Conservation (phyloP, 148 eudicot genomes). For the Arctostaphylos glauca region DNA sequence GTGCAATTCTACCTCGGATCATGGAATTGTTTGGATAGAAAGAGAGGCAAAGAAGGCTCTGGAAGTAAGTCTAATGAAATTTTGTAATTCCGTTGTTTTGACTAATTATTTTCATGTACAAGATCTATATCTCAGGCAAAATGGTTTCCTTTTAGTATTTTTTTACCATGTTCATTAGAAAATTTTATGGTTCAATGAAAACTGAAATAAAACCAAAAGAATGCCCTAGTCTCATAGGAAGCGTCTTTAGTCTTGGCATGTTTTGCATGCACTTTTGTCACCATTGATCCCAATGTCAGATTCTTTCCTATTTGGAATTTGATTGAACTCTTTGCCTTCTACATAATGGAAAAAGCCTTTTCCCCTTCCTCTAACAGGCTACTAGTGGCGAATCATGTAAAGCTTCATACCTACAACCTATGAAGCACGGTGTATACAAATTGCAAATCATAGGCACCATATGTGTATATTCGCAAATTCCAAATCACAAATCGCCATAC, state of each 20-base stretch:
- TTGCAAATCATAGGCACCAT: no score
- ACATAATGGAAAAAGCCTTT: not conserved
- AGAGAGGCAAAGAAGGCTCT: conserved; percentile 52
- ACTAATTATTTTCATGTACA: not conserved
- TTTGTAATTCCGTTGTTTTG: not conserved
- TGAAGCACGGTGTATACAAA: not conserved
- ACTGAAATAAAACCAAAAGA: not conserved
- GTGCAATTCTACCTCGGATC: conserved; percentile 86
- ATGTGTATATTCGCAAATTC: no score
- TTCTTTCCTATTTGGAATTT: not conserved
- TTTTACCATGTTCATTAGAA: not conserved
- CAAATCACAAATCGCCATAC: no score
- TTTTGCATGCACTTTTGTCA: not conserved
- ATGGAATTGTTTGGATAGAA: conserved; percentile 82
- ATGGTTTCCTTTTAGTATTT: not conserved
- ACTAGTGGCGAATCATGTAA: not conserved
- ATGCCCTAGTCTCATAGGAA: not conserved
- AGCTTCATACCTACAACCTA: not conserved
- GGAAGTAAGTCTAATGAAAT: conserved; percentile 14
- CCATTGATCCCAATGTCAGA: not conserved
- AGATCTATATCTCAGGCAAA: not conserved
- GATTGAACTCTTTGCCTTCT: not conserved
- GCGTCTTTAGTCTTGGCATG: not conserved
- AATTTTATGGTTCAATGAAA: not conserved
- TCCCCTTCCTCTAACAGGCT: not conserved